Evolutionary conservation across 768 basidiomycete genomes (phyloP), one percentile per base, ranked within the genome.

Genomic region (Myochromella boudieri): DNA sequence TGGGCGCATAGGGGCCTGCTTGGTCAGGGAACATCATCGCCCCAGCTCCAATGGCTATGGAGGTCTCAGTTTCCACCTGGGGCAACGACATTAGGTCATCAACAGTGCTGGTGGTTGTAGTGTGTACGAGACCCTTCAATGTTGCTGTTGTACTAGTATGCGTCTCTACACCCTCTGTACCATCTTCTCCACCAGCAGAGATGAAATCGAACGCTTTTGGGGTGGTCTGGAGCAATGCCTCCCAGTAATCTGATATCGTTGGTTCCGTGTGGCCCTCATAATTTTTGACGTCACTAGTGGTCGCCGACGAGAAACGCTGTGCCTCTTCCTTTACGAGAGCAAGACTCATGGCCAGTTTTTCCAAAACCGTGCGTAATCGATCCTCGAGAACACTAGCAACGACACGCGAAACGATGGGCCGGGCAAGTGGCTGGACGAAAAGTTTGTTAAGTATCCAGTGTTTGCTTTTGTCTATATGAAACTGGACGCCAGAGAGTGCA

Each of bases 401-500:
- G 27, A 68, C 37, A 8, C 57, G 47, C 3, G 59, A 53, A 8
- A 71, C 61, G 1, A 62, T 29, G 0, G 70, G 65, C 4, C 64
- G 65, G 0, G 66, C 64, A 15, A 72, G 59, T 0, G 66, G 69
- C 44, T 71, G 65, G 15, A 71, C 48, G 5, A 69, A 36, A 7
- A 65, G 36, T 20, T 66, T 72, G 52, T 71, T 72, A 17, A 72
- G 41, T 28, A 72, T 61, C 68, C 68, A 72, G 40, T 74, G 70
- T 39, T 63, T 59, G 51, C 68, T 70, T 43, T 66, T 44, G 24
- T 63, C 58, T 32, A 74, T 57, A 36, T 49, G 49, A 42, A 72
- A 64, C 3, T 52, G 49, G 6, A 70, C 56, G 5, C 64, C 66
- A 3, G 57, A 56, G 21, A 68, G 38, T 14, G 57, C 33, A 1